Conservation (phyloP, 192 early-diverging fungal genomes). For the Podochytrium sp. region DNA sequence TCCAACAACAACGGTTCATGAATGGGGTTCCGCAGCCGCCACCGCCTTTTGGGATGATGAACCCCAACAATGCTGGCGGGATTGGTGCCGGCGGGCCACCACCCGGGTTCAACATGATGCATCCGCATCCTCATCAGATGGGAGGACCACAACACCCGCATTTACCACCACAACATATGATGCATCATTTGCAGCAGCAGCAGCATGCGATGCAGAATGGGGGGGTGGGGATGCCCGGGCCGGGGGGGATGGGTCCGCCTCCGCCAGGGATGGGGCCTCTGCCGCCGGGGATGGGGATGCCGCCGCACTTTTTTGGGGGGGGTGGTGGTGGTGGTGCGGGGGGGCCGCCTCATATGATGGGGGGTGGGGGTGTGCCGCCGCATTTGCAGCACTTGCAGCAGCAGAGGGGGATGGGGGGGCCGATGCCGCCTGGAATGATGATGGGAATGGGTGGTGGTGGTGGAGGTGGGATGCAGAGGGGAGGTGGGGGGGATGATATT, state of each 20-base stretch:
- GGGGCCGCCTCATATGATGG: no score
- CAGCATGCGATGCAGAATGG: background rate
- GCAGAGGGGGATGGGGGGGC: background rate
- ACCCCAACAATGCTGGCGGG: no score
- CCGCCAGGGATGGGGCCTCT: background rate
- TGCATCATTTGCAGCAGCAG: background rate
- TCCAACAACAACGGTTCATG: constrained; percentile 9
- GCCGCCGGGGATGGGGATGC: background rate
- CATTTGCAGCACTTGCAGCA: no score
- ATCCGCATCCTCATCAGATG: background rate
- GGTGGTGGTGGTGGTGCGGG: no score
- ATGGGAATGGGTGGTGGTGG: background rate
- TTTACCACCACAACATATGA: background rate
- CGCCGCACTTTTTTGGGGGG: background rate
- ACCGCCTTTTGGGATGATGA: no score
- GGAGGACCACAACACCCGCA: background rate
- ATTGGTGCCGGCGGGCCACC: background rate
- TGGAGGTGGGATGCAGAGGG: background rate
- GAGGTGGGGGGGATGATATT: constrained; percentile 2
- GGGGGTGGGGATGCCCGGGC: background rate
- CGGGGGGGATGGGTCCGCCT: constrained; percentile 1
- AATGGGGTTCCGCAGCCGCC: no score
- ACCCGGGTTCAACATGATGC: constrained; percentile 5
- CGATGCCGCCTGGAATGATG: background rate
- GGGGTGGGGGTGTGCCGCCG: background rate